These are phyloP conservation scores for Calonectria hongkongensis DNA, from an alignment of 2,329 filamentous ascomycete species.

Conservation along the genomic window DNA sequence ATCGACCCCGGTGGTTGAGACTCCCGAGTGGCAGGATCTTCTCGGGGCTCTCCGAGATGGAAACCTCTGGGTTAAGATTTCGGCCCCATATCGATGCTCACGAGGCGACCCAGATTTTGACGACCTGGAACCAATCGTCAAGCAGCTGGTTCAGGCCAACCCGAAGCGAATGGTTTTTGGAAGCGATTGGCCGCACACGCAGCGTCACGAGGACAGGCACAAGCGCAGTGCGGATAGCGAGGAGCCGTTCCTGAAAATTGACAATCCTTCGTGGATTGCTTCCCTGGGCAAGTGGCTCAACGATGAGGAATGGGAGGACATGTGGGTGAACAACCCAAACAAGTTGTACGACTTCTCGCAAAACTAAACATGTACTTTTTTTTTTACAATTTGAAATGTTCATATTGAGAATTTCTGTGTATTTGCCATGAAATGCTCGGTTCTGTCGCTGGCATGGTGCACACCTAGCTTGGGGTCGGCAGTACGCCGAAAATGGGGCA, in stretches of 20 bases:
- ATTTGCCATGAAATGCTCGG: background rate
- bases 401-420: background rate
- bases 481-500: background rate
- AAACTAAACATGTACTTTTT: background rate
- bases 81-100: slow-evolving; percentile 32
- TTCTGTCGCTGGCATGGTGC: background rate
- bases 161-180: slow-evolving; percentile 35
- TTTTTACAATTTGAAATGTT: background rate
- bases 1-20: slow-evolving; percentile 4
- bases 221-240: slow-evolving; percentile 19
- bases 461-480: background rate
- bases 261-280: slow-evolving; percentile 30
- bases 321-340: slow-evolving; percentile 37
- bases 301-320: slow-evolving; percentile 34
- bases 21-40: slow-evolving; percentile 30
- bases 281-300: slow-evolving; percentile 30
- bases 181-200: slow-evolving; percentile 37
- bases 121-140: slow-evolving; percentile 34
- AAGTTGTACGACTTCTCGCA: slow-evolving; percentile 29
- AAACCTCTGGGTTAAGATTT: slow-evolving; percentile 36
- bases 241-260: slow-evolving; percentile 31
- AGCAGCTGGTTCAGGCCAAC: slow-evolving; percentile 32
- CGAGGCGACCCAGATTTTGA: slow-evolving; percentile 29
- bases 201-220: slow-evolving; percentile 36
- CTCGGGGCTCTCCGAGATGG: slow-evolving; percentile 25